These are phyloP conservation scores for Penicillium cinerascens DNA, from an alignment of 495 filamentous ascomycete species.

Conservation along the genomic window DNA sequence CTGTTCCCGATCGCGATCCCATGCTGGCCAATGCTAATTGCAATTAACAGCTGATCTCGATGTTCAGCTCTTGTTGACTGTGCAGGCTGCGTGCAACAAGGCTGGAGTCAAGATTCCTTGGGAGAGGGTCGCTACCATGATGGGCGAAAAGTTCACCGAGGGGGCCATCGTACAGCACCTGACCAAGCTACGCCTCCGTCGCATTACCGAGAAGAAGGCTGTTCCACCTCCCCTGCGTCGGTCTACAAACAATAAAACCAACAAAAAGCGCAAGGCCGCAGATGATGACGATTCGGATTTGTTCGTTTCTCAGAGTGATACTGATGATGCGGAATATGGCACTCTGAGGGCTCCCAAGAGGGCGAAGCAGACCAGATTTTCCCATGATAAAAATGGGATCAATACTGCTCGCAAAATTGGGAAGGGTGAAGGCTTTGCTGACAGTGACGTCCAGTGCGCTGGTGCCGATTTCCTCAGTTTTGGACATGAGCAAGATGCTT, in stretches of 20 bases:
- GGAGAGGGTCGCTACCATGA: conserved; percentile 29
- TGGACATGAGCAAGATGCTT: no score
- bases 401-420: no score
- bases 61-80: conserved; percentile 37
- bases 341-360: no score
- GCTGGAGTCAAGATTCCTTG: conserved; percentile 39
- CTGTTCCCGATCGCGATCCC: neutral
- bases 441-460: no score
- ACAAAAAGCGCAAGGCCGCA: neutral
- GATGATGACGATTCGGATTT: neutral
- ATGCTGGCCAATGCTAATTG: neutral
- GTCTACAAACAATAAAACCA: neutral
- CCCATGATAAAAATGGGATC: no score
- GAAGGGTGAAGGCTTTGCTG: no score
- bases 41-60: conserved; percentile 35
- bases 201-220: conserved; percentile 24
- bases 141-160: conserved; percentile 36
- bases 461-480: no score
- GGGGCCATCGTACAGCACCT: conserved; percentile 49
- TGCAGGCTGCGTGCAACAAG: conserved; percentile 42
- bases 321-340: no score
- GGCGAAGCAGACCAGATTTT: no score
- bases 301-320: neutral
- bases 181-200: conserved; percentile 39
- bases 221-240: conserved; percentile 38